Conservation (phyloP, 2,329 filamentous ascomycete species). For the Aspergillus chevalieri region DNA sequence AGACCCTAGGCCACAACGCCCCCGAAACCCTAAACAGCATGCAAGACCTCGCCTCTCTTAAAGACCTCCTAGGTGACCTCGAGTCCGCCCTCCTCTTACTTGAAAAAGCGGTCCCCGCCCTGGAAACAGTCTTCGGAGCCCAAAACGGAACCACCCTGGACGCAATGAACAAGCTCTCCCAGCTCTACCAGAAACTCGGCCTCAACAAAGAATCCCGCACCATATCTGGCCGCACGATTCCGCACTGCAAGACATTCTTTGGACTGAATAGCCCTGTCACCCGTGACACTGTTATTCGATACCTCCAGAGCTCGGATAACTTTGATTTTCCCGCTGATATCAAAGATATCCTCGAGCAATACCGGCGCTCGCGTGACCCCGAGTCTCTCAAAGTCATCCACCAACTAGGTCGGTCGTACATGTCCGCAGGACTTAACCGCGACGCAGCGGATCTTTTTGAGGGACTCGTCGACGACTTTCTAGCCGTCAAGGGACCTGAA, state of each 20-base stretch:
- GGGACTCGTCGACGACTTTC: constrained; percentile 20
- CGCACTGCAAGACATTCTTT: constrained; percentile 20
- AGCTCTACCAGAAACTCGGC: constrained; percentile 25
- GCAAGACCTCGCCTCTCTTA: constrained; percentile 24
- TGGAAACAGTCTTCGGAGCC: constrained; percentile 24
- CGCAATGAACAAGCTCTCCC: constrained; percentile 25
- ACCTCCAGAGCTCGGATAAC: constrained; percentile 20
- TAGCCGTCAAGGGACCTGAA: constrained; percentile 18
- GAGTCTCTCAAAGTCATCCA: constrained; percentile 23
- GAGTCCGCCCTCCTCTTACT: constrained; percentile 23
- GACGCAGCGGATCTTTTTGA: constrained; percentile 23
- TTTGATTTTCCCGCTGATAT: constrained; percentile 26
- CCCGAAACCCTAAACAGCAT: constrained; percentile 26
- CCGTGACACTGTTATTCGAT: constrained; percentile 19
- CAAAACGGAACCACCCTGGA: constrained; percentile 23
- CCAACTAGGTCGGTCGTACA: constrained; percentile 21
- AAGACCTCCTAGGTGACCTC: constrained; percentile 20
- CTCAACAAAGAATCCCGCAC: constrained; percentile 20
- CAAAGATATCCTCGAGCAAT: constrained; percentile 21
- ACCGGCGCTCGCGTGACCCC: constrained; percentile 16
- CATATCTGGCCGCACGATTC: constrained; percentile 18
- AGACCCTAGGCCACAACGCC: constrained; percentile 22
- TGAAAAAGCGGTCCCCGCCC: constrained; percentile 23
- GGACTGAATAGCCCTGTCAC: constrained; percentile 19
- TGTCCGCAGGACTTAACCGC: constrained; percentile 23